Evolutionary conservation across 495 filamentous ascomycete genomes (phyloP).

Genomic region (Terfezia boudieri): DNA sequence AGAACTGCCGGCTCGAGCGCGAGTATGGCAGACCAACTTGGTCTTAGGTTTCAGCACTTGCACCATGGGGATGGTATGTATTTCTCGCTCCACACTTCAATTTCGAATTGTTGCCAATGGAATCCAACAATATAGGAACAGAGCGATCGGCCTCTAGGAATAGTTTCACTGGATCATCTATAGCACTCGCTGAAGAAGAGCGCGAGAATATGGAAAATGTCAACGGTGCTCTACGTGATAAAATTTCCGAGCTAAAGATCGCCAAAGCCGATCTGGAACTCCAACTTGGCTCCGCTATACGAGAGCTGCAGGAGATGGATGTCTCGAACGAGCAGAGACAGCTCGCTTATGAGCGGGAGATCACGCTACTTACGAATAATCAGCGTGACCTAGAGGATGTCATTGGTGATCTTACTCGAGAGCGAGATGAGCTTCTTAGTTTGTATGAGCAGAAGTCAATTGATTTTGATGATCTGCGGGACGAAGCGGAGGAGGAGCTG

Average conservation of each 20-base stretch:
- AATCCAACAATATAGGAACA: background rate
- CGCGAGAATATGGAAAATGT: slow-evolving; percentile 69
- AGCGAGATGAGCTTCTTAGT: slow-evolving; percentile 66
- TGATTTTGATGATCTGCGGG: slow-evolving; percentile 54
- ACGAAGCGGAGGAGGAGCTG: slow-evolving; percentile 66
- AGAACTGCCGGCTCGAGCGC: background rate
- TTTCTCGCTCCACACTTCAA: background rate
- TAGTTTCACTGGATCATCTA: background rate
- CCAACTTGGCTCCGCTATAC: slow-evolving; percentile 13
- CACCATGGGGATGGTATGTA: background rate
- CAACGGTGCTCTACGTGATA: slow-evolving; percentile 63
- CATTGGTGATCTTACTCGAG: slow-evolving; percentile 13
- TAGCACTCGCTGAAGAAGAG: slow-evolving; percentile 40
- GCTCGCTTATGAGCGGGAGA: slow-evolving; percentile 46
- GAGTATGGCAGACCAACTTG: background rate
- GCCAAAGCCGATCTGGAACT: slow-evolving; percentile 55
- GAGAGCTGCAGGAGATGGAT: slow-evolving; percentile 45
- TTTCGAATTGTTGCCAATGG: background rate
- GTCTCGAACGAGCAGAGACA: slow-evolving; percentile 37
- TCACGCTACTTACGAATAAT: slow-evolving; percentile 56
- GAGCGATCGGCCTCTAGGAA: background rate
- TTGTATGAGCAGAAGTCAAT: slow-evolving; percentile 57
- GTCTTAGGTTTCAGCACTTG: background rate
- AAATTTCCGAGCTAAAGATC: slow-evolving; percentile 60
- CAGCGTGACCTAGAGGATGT: slow-evolving; percentile 47